Conservation (phyloP, 2,329 filamentous ascomycete species). For the Xylariaceae sp. region DNA sequence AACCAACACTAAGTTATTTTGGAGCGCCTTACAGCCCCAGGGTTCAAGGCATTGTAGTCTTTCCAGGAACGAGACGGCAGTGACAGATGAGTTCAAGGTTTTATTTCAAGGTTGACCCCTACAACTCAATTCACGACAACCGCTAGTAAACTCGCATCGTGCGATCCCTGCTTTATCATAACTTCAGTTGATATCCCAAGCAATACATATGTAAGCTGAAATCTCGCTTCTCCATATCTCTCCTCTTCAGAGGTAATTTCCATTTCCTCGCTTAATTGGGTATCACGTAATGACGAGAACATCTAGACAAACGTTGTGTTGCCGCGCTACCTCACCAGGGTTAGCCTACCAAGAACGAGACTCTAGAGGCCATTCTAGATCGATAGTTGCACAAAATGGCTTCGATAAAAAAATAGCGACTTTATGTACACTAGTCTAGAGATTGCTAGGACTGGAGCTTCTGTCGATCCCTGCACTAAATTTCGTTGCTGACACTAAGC, state of each 20-base stretch:
- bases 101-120: slow-evolving; percentile 19
- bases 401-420: slow-evolving; percentile 5
- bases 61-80: slow-evolving; percentile 15
- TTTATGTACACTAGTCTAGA: not conserved
- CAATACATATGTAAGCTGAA: not conserved
- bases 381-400: slow-evolving; percentile 7
- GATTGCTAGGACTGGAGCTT: no score
- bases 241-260: not conserved
- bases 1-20: no score
- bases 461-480: no score
- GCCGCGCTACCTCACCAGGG: not conserved
- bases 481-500: no score
- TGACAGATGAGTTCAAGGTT: not conserved
- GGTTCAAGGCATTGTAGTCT: slow-evolving; percentile 5
- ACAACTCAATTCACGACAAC: not conserved
- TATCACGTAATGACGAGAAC: not conserved
- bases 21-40: not conserved
- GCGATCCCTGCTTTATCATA: slow-evolving; percentile 1
- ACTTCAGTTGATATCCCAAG: not conserved
- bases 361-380: not conserved
- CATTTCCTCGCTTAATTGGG: not conserved
- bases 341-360: not conserved
- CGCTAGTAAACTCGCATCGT: not conserved
- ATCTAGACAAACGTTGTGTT: no score
- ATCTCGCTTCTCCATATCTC: not conserved